These are phyloP conservation scores for Ogataea thermomethanolica DNA, from an alignment of 805 yeast species.

Conservation along the genomic window DNA sequence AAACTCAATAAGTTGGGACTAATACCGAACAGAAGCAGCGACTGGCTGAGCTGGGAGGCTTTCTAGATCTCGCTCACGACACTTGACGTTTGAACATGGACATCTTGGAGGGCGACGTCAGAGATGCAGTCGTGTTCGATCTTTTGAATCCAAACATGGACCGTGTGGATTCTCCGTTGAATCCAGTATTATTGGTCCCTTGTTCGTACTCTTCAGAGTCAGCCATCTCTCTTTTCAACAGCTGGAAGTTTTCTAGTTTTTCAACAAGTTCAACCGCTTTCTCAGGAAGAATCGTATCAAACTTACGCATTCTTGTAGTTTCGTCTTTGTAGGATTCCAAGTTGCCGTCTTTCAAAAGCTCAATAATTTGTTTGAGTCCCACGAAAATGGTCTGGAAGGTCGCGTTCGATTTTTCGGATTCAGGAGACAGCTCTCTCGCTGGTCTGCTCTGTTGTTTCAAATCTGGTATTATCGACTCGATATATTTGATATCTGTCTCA, in stretches of 20 bases:
- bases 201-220: slow-evolving; percentile 5
- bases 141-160: slow-evolving; percentile 29
- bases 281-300: slow-evolving; percentile 70
- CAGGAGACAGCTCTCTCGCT: slow-evolving; percentile 17
- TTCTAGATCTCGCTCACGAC: slow-evolving; percentile 21
- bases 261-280: slow-evolving; percentile 60
- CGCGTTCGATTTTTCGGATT: slow-evolving; percentile 28
- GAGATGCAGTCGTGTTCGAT: slow-evolving; percentile 14
- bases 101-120: slow-evolving; percentile 19
- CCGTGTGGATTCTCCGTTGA: slow-evolving; percentile 17
- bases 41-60: slow-evolving; percentile 87
- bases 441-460: slow-evolving; percentile 27
- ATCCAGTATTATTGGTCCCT: neutral
- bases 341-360: slow-evolving; percentile 61
- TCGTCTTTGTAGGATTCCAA: slow-evolving; percentile 61
- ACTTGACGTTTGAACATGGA: slow-evolving; percentile 15
- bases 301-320: slow-evolving; percentile 55
- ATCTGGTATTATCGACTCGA: slow-evolving; percentile 54
- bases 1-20: slow-evolving; percentile 86
- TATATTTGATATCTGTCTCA: slow-evolving; percentile 71
- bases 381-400: slow-evolving; percentile 70
- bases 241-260: slow-evolving; percentile 42
- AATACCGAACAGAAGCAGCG: slow-evolving; percentile 81
- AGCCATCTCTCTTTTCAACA: slow-evolving; percentile 16
- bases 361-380: slow-evolving; percentile 77